Base-by-base conservation (phyloP, 108 stramenopile species). In the Nitzschia putrida region DNA sequence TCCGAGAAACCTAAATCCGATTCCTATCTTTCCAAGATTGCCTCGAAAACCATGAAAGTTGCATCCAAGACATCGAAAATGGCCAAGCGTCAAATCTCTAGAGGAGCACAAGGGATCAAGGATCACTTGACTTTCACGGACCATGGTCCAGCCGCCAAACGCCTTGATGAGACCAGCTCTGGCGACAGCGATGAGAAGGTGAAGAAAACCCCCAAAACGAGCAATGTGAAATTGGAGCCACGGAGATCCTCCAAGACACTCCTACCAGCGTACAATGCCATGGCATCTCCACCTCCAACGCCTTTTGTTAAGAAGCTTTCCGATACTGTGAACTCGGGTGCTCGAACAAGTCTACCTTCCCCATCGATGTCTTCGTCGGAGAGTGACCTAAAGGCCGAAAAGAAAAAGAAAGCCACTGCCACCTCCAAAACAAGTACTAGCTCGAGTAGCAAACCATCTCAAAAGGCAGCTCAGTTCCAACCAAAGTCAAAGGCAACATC, bases 11-110 rank as follows among this genome's bases (percentile, higher is more conserved):
- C 61, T 3, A 47, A 44, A 39, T 63, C 61, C 1, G 61, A 63
- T 63, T 63, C 61, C 3, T 44, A 45, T 22, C 18, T 63, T 44
- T 18, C 44, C 22, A 63, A 63, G 22, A 45, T 63, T 20, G 61
- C 61, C 2, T 12, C 18, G 2, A n/a, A 3, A 22, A 63, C 61
- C n/a, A 16, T 41, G 10, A 63, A 63, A 45, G 61, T 47, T 16
- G 61, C 61, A 37, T 45, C 58, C 12, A 59, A 39, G 13, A 39
- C 58, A 2, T 18, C 58, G 34, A 59, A 59, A 39, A 39, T 59
- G 21, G 58, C 58, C 58, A 59, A 59, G 39, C 12, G 39, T 13
- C 58, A 59, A 20, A 39, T 59, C 39, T 38, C 47, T 18, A 16
- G 47, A 49, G 47, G 47, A 18, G 47, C 47, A 2, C 14, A 49